Evolutionary conservation across 208 protist genomes (phyloP), one percentile per base, ranked within the genome.

Genomic region (Trypanosoma cruzi): DNA sequence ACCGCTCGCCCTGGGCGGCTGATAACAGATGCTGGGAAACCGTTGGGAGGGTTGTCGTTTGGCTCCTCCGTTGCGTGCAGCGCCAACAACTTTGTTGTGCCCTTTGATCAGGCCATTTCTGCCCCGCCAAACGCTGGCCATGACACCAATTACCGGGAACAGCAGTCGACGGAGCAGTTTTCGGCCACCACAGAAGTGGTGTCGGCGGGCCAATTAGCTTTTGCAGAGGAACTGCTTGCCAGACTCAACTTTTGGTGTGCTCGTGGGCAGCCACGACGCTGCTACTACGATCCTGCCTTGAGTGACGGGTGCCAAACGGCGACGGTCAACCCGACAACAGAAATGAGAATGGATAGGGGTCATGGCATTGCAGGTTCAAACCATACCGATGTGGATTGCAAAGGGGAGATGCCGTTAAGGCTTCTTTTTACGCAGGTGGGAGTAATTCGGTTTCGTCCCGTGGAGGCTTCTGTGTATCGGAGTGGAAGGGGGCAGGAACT

Each of bases 161-260:
- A 54, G 20, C 62, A 61, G 10, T 36, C 46, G 22, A 48, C 55
- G n/a, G 40, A 56, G 54, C 40, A 50, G 1, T 42, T 14, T n/a
- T 36, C 46, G 40, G 20, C 54, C 1, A 26, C 49, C 14, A 44
- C 24, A 36, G 49, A 29, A 44, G 8, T 46, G 22, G 0, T 29
- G 18, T 71, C 57, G 16, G 71, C 76, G 5, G 89, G 86, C 0
- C 86, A 95, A 55, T 46, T 88, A 29, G 75, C 78, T 37, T 93
- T 90, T 60, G 75, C 80, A 8, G 62, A 82, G 31, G 86, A 95
- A 68, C 66, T 95, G 1, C 79, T 79, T 64, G 72, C 75, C 4
- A 85, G 85, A 0, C 31, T 95, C 22, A 74, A 82, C 44, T 93
- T 92, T 57, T 95, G 89, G 89, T 82, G 71, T 34, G 64, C 82